Percentiles rank a stretch among this genome's conserved stretches.
Evolutionary conservation across 768 basidiomycete genomes (phyloP).

Genomic region (Mycena belliarum): DNA sequence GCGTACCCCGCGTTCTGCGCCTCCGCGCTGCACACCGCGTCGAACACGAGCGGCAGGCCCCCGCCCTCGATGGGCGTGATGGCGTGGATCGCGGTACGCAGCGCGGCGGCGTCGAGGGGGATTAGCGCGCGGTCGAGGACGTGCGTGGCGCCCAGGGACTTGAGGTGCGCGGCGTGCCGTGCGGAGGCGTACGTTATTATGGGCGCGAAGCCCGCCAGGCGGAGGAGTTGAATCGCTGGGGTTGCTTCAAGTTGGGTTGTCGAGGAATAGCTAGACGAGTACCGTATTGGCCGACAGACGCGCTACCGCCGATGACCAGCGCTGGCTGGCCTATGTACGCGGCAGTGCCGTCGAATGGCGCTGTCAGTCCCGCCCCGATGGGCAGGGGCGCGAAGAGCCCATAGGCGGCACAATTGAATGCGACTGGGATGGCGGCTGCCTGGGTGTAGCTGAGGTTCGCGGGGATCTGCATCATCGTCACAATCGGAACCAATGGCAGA

Average conservation of each 20-base stretch:
- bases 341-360: slow-evolving; percentile 15
- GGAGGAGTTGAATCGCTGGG: slow-evolving; percentile 31
- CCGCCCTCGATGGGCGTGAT: not conserved
- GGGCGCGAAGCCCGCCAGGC: slow-evolving; percentile 27
- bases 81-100: not conserved
- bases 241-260: too few species aligned
- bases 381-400: slow-evolving; percentile 29
- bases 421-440: slow-evolving; percentile 43
- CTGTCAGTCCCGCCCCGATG: slow-evolving; percentile 12
- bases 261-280: slow-evolving; percentile 24
- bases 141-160: slow-evolving; percentile 31
- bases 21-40: not conserved
- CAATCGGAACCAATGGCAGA: too few species aligned
- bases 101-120: not conserved
- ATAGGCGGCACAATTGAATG: slow-evolving; percentile 36
- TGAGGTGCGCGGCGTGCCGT: slow-evolving; percentile 23
- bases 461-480: too few species aligned
- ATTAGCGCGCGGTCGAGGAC: slow-evolving; percentile 9
- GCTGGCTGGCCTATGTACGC: slow-evolving; percentile 17
- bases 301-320: slow-evolving; percentile 24
- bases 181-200: slow-evolving; percentile 33
- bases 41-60: not conserved
- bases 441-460: slow-evolving; percentile 37
- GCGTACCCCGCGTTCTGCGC: slow-evolving; percentile 15
- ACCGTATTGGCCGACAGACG: slow-evolving; percentile 27